A percentile compares a stretch with the other conserved stretches of the same genome.
These are phyloP conservation scores for Gnomoniopsis smithogilvyi DNA, from an alignment of 2,329 filamentous ascomycete genomes.

Conservation along the genomic window DNA sequence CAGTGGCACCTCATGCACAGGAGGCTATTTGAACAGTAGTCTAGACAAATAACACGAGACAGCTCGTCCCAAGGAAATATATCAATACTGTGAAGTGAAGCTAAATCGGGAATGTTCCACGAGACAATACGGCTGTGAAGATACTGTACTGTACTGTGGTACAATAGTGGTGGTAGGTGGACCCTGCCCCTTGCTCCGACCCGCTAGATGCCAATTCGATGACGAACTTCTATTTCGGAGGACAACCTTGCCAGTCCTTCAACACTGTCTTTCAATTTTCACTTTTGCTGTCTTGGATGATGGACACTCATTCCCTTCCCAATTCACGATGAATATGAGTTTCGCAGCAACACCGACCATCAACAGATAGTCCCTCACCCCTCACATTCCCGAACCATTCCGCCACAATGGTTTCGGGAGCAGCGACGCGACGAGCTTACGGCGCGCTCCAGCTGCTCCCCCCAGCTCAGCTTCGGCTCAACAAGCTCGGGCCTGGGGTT, in stretches of 20 bases:
- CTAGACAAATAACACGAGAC: no score
- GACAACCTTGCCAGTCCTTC: background rate
- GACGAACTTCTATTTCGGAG: background rate
- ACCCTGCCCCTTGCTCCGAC: no score
- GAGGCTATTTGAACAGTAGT: no score
- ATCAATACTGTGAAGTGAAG: no score
- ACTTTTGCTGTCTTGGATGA: background rate
- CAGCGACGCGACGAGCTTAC: conserved; percentile 37
- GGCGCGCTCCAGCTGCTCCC: conserved; percentile 36
- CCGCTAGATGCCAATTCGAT: background rate
- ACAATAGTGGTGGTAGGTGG: background rate
- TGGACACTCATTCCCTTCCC: background rate
- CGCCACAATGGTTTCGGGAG: conserved; percentile 45
- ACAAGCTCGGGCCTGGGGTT: conserved; percentile 17
- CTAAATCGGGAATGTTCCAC: no score
- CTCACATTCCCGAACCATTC: background rate
- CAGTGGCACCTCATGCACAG: no score
- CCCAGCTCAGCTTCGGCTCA: conserved; percentile 37
- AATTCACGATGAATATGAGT: conserved; percentile 14
- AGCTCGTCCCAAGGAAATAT: no score
- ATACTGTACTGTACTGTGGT: background rate
- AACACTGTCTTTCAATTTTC: background rate
- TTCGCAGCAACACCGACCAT: background rate
- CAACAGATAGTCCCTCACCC: conserved; percentile 8
- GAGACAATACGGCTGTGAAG: no score